A percentile compares a stretch with the other conserved stretches of the same genome.
phyloP scores from a whole-genome alignment of 257 asterid genomes.

The Galeopsis tetrahit region DNA sequence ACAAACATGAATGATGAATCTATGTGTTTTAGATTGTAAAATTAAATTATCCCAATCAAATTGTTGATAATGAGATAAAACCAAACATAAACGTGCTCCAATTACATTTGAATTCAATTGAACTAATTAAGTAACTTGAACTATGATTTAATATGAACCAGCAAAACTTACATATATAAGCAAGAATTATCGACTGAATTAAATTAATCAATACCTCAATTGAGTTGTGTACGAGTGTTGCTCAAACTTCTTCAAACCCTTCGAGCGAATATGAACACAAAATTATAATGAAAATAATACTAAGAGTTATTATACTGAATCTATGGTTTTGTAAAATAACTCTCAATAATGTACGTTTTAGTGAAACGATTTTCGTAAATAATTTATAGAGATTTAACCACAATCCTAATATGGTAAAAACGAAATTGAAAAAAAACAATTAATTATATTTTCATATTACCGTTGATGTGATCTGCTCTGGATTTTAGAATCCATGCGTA shows the following conservation, averaged over 20 bases:
- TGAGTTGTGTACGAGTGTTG: not conserved
- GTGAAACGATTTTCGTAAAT: not conserved
- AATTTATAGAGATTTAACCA: conserved; percentile 21
- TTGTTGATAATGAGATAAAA: conserved; percentile 3
- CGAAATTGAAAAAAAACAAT: conserved; percentile 26
- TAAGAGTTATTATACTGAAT: not conserved
- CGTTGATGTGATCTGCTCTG: conserved; percentile 21
- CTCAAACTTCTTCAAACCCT: conserved; percentile 19
- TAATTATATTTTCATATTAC: conserved; percentile 16
- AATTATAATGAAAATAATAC: not conserved
- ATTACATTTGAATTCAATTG: not conserved
- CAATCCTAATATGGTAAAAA: conserved; percentile 16
- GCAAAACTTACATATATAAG: not conserved
- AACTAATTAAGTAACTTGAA: not conserved
- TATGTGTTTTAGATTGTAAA: not conserved
- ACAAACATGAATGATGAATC: not conserved
- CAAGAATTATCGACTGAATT: not conserved
- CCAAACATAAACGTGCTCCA: not conserved
- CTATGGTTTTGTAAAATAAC: not conserved
- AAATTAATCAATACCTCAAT: conserved; percentile 24
- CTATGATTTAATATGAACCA: not conserved
- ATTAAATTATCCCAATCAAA: not conserved
- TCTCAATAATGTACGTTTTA: not conserved
- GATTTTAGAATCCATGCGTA: conserved; percentile 19
- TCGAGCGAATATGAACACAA: not conserved